Percentiles rank a stretch among this genome's conserved stretches.
These are phyloP conservation scores for Digitaria exilis DNA, from an alignment of 202 grass and related monocot species.

Conservation along the genomic window DNA sequence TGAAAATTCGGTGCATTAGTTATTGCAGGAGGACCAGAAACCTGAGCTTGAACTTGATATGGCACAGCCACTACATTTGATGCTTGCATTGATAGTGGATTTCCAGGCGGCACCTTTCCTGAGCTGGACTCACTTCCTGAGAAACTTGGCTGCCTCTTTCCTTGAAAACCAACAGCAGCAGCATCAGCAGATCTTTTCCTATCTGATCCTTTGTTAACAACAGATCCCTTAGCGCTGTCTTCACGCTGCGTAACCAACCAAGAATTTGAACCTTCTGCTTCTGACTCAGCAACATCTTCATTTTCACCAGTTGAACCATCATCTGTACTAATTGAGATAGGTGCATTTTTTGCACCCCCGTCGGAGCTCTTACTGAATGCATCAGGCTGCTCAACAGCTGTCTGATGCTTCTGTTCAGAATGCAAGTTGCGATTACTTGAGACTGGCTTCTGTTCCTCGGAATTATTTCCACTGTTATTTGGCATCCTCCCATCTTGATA, in stretches of 20 bases:
- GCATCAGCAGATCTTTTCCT: slow-evolving; percentile 54
- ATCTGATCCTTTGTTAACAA: slow-evolving; percentile 60
- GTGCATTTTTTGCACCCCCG: slow-evolving; percentile 60
- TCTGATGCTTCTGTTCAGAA: slow-evolving; percentile 65
- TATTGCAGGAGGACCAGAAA: slow-evolving; percentile 43
- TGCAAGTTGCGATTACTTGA: slow-evolving; percentile 48
- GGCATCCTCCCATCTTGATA: slow-evolving; percentile 54
- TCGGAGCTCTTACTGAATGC: slow-evolving; percentile 57
- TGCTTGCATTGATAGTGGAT: slow-evolving; percentile 63
- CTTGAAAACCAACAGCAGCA: slow-evolving; percentile 57
- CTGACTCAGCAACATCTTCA: slow-evolving; percentile 85
- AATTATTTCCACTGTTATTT: slow-evolving; percentile 45
- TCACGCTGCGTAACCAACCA: slow-evolving; percentile 76
- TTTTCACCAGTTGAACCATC: slow-evolving; percentile 96
- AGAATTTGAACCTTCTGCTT: slow-evolving; percentile 80
- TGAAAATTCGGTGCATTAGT: slow-evolving; percentile 46
- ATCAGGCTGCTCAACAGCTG: slow-evolving; percentile 49
- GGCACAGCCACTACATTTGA: slow-evolving; percentile 49
- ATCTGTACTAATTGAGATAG: slow-evolving; percentile 74
- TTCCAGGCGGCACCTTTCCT: slow-evolving; percentile 54
- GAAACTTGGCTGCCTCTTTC: slow-evolving; percentile 62
- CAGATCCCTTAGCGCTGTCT: slow-evolving; percentile 66
- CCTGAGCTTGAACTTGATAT: slow-evolving; percentile 55
- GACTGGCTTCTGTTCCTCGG: slow-evolving; percentile 60
- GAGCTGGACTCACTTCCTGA: slow-evolving; percentile 60